Conservation (phyloP, 2,329 filamentous ascomycete species). For the Colletotrichum karsti region DNA sequence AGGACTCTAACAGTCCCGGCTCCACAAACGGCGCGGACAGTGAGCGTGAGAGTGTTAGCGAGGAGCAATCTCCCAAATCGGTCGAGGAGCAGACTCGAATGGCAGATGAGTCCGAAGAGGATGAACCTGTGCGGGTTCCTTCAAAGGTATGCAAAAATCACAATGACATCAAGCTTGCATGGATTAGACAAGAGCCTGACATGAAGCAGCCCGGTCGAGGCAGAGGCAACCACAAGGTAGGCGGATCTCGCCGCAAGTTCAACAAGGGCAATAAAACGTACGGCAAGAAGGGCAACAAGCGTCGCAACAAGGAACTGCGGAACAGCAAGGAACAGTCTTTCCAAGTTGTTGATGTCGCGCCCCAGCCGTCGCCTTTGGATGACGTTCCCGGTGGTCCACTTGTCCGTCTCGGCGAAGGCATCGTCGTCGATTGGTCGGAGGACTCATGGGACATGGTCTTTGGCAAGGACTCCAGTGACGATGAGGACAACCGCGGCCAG, state of each 20-base stretch:
- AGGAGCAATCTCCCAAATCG: conserved; percentile 48
- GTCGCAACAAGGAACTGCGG: conserved; percentile 51
- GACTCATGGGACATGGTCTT: conserved; percentile 79
- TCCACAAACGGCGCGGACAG: conserved; percentile 56
- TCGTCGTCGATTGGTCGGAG: conserved; percentile 86
- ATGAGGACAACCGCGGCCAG: conserved; percentile 63
- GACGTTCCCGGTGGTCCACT: conserved; percentile 64
- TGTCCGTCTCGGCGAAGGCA: conserved; percentile 82
- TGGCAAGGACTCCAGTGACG: conserved; percentile 46
- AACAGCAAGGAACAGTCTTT: conserved; percentile 43
- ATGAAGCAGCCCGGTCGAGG: conserved; percentile 22
- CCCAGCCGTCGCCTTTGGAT: conserved; percentile 30
- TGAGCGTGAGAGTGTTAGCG: conserved; percentile 62
- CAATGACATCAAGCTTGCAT: neutral
- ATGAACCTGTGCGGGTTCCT: conserved; percentile 48
- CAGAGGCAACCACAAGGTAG: conserved; percentile 23
- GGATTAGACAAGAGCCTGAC: neutral
- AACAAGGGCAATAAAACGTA: conserved; percentile 54
- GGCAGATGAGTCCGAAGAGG: conserved; percentile 67
- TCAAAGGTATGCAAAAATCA: conserved; percentile 42
- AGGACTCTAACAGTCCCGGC: conserved; percentile 55
- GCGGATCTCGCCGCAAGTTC: conserved; percentile 54
- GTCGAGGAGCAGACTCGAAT: conserved; percentile 57
- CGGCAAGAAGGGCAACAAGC: conserved; percentile 58
- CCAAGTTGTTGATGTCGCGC: conserved; percentile 36